Conservation (phyloP, 2,329 filamentous ascomycete genomes). For the Furcasterigmium furcatum region DNA sequence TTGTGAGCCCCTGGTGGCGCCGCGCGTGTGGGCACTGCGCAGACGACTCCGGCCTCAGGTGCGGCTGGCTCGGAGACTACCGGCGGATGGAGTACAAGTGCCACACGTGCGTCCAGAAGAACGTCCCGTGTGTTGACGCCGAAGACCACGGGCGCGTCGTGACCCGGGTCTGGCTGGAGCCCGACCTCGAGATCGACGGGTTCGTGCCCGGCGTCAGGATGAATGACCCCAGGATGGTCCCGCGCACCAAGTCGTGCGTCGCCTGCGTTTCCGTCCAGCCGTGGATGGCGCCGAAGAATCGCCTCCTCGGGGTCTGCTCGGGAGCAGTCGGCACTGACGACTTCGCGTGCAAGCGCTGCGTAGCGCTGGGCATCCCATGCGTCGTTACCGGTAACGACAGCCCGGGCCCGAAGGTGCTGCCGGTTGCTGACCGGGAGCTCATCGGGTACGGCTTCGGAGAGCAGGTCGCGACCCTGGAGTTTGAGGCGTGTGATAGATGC, state of each 20-base stretch:
- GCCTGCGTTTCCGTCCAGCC: too few species aligned
- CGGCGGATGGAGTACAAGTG: background rate
- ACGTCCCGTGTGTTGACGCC: background rate
- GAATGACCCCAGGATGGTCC: too few species aligned
- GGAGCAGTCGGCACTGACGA: background rate
- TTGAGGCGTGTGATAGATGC: constrained; percentile 7
- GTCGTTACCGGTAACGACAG: background rate
- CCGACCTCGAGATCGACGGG: too few species aligned
- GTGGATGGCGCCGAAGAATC: too few species aligned
- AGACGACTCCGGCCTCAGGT: constrained; percentile 5
- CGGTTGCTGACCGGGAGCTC: constrained; percentile 4
- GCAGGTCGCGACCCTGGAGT: background rate
- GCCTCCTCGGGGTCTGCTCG: too few species aligned
- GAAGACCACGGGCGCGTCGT: background rate
- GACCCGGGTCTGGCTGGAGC: background rate
- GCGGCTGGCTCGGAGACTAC: constrained; percentile 3
- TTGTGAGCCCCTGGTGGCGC: constrained; percentile 15
- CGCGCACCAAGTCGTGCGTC: too few species aligned
- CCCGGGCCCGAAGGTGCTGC: background rate
- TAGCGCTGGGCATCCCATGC: constrained; percentile 9
- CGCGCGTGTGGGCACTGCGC: constrained; percentile 16
- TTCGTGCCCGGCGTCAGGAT: too few species aligned
- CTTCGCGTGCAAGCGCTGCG: constrained; percentile 11
- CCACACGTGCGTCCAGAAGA: background rate
- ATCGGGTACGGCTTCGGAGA: constrained; percentile 6